These are phyloP conservation scores for Austropuccinia psidii DNA, from an alignment of 1,284 basidiomycete species.

Conservation along the genomic window DNA sequence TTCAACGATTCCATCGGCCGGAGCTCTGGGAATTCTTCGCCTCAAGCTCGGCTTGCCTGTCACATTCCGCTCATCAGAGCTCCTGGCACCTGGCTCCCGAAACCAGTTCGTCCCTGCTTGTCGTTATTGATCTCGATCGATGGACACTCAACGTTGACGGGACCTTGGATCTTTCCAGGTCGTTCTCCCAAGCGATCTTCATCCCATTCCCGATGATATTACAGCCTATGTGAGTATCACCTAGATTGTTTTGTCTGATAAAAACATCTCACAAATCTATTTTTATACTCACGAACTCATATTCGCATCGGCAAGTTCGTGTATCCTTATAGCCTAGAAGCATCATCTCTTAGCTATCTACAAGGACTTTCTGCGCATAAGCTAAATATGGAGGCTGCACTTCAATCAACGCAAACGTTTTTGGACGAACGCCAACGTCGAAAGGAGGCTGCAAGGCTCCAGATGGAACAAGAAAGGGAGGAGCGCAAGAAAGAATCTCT, in stretches of 20 bases:
- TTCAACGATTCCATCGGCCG: too few relatives aligned
- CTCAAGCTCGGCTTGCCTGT: neutral
- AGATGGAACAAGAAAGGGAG: slow-evolving; percentile 8
- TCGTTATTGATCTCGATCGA: neutral
- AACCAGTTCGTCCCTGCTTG: slow-evolving; percentile 14
- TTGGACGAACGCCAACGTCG: slow-evolving; percentile 4
- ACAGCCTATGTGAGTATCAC: slow-evolving; percentile 29
- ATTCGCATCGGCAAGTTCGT: too few relatives aligned
- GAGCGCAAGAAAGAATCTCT: neutral
- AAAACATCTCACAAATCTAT: too few relatives aligned
- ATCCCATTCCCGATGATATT: slow-evolving; percentile 32
- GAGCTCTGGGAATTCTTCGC: too few relatives aligned
- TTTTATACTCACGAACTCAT: too few relatives aligned
- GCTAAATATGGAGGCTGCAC: neutral
- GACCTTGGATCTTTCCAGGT: neutral
- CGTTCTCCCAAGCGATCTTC: slow-evolving; percentile 19
- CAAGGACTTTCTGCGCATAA: neutral
- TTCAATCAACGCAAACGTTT: slow-evolving; percentile 5
- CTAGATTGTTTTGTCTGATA: neutral
- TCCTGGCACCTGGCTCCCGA: slow-evolving; percentile 36
- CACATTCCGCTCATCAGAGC: slow-evolving; percentile 34
- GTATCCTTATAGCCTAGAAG: slow-evolving; percentile 31
- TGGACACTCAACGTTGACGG: neutral
- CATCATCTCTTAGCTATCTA: slow-evolving; percentile 29
- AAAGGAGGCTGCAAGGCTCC: slow-evolving; percentile 4